phyloP scores from a whole-genome alignment of 1,284 basidiomycete genomes.

The Malassezia pachydermatis region DNA sequence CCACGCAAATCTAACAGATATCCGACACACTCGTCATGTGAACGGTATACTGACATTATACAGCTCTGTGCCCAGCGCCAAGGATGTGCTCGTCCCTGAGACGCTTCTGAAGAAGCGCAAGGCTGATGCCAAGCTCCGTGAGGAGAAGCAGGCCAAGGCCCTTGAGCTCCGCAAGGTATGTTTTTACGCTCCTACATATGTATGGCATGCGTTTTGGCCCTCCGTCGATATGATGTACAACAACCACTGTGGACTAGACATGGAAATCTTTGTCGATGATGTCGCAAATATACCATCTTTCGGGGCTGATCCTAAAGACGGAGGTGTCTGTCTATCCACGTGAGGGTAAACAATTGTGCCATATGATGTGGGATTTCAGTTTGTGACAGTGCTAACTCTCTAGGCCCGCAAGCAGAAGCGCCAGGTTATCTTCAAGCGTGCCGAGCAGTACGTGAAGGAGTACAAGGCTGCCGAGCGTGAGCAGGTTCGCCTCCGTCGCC shows the following conservation, averaged over 20 bases:
- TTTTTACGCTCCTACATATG: constrained; percentile 2
- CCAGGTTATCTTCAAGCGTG: constrained; percentile 98
- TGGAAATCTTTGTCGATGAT: constrained; percentile 29
- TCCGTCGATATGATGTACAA: constrained; percentile 32
- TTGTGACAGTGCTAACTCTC: constrained; percentile 1
- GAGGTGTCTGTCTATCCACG: background rate
- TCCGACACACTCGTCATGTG: constrained; percentile 1
- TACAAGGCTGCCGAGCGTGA: constrained; percentile 86
- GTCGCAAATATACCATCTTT: constrained; percentile 48
- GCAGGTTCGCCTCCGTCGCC: constrained; percentile 88
- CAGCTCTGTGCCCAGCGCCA: constrained; percentile 41
- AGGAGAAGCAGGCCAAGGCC: constrained; percentile 82
- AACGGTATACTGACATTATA: background rate
- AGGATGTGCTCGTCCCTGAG: constrained; percentile 47
- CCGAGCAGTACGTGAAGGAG: constrained; percentile 96
- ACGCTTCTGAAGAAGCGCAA: constrained; percentile 66
- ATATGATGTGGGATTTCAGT: background rate
- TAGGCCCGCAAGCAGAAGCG: constrained; percentile 56
- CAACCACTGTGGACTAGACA: constrained; percentile 41
- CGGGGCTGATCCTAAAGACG: constrained; percentile 39
- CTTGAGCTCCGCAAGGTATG: constrained; percentile 80
- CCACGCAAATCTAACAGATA: background rate
- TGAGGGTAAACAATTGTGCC: background rate
- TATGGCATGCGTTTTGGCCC: background rate
- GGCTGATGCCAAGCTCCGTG: constrained; percentile 91